Conservation (phyloP, 495 filamentous ascomycete genomes). For the Xylaria curta region DNA sequence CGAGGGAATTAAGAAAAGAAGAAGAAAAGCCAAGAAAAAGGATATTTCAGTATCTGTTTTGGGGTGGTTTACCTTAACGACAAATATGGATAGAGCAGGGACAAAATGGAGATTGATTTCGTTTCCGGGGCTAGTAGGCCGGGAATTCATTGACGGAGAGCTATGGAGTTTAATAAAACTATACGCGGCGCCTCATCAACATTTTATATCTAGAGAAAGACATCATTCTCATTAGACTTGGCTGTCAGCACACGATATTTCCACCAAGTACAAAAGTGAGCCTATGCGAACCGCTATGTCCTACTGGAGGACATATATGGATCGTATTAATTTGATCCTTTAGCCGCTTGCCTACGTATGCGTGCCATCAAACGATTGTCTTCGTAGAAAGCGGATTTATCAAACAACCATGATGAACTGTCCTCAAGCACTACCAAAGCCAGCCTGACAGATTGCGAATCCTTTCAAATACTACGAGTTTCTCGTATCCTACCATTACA, state of each 20-base stretch:
- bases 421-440: neutral
- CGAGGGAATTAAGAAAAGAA: neutral
- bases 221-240: neutral
- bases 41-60: neutral
- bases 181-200: neutral
- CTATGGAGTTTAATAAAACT: neutral
- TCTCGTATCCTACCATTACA: too few species aligned
- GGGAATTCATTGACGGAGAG: neutral
- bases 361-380: neutral
- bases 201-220: neutral
- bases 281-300: neutral
- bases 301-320: neutral
- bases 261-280: neutral
- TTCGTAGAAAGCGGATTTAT: neutral
- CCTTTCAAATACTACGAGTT: neutral
- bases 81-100: neutral
- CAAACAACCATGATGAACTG: neutral
- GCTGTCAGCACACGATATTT: neutral
- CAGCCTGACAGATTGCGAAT: neutral
- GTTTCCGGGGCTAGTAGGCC: neutral
- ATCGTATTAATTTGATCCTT: neutral
- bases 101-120: neutral
- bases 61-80: neutral
- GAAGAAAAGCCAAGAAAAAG: neutral
- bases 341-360: neutral